phyloP scores from a whole-genome alignment of 148 eudicot species.

The Rhododendron molle region DNA sequence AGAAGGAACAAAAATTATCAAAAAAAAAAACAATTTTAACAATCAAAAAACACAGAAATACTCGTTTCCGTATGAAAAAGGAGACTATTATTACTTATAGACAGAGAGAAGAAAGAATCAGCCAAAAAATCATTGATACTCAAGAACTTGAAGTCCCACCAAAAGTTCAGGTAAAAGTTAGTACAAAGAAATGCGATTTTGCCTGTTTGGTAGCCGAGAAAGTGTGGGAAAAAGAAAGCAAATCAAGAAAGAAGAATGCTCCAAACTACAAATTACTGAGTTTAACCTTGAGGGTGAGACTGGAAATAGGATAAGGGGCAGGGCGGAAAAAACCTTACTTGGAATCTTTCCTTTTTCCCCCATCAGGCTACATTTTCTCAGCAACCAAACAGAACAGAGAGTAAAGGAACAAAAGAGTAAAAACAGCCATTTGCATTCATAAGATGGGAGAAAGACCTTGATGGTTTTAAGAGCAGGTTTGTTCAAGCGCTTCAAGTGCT shows the following conservation, averaged over 20 bases:
- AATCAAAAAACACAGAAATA: neutral
- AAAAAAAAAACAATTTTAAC: neutral
- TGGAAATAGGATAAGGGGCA: neutral
- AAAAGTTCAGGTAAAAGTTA: neutral
- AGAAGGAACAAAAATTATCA: neutral
- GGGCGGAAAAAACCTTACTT: neutral
- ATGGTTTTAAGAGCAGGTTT: constrained; percentile 65
- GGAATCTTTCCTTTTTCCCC: neutral
- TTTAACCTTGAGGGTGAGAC: neutral
- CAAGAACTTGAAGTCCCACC: neutral
- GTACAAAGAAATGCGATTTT: neutral
- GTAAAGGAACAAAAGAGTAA: neutral
- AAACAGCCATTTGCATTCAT: neutral
- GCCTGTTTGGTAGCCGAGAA: neutral
- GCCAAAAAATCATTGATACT: neutral
- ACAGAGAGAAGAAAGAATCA: neutral
- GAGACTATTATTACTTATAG: neutral
- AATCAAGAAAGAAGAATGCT: constrained; percentile 3
- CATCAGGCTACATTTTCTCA: neutral
- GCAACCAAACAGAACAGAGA: neutral
- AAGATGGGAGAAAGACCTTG: constrained; percentile 34
- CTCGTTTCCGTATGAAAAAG: neutral
- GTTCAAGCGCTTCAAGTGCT: constrained; percentile 79
- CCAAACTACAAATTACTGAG: neutral
- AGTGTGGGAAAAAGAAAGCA: neutral